Percentiles rank a stretch among this genome's conserved stretches.
phyloP scores from a whole-genome alignment of 2,329 filamentous ascomycete genomes.

The Colletotrichum ledebouriae region DNA sequence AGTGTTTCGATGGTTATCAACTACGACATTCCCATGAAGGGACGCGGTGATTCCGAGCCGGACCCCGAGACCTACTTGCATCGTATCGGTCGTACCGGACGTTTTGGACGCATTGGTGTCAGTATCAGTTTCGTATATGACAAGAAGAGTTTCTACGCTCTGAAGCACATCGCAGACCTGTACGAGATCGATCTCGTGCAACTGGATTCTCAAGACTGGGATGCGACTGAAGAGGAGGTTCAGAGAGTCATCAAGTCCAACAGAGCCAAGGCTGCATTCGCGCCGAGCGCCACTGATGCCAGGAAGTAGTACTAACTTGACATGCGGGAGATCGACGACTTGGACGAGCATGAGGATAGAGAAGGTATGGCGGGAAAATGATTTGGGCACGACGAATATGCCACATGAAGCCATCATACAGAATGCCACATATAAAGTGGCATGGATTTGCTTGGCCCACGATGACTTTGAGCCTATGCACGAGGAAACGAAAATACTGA shows the following conservation, averaged over 20 bases:
- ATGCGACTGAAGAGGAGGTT: conserved; percentile 85
- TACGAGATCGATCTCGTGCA: conserved; percentile 86
- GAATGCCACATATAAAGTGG: conserved; percentile 22
- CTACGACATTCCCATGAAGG: conserved; percentile 87
- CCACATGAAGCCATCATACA: conserved; percentile 7
- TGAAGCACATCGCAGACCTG: conserved; percentile 83
- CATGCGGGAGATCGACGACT: neutral
- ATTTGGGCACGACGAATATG: conserved; percentile 3
- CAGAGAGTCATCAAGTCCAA: conserved; percentile 84
- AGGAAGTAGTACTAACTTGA: conserved; percentile 32
- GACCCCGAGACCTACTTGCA: conserved; percentile 98
- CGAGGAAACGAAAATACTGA: conserved; percentile 36
- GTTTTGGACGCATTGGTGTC: conserved; percentile 96
- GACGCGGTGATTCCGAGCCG: conserved; percentile 82
- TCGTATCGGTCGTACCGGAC: conserved; percentile 95
- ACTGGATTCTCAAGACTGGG: conserved; percentile 90
- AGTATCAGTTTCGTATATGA: conserved; percentile 96
- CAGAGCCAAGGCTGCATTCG: conserved; percentile 68
- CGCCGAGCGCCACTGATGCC: conserved; percentile 59
- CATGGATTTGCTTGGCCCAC: conserved; percentile 26
- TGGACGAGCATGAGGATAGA: neutral
- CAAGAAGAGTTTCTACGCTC: conserved; percentile 81
- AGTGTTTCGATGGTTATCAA: conserved; percentile 98
- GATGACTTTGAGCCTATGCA: conserved; percentile 12
- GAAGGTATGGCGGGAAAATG: neutral